Conservation (phyloP, 345 rosid genomes). For the Lagerstroemia speciosa region DNA sequence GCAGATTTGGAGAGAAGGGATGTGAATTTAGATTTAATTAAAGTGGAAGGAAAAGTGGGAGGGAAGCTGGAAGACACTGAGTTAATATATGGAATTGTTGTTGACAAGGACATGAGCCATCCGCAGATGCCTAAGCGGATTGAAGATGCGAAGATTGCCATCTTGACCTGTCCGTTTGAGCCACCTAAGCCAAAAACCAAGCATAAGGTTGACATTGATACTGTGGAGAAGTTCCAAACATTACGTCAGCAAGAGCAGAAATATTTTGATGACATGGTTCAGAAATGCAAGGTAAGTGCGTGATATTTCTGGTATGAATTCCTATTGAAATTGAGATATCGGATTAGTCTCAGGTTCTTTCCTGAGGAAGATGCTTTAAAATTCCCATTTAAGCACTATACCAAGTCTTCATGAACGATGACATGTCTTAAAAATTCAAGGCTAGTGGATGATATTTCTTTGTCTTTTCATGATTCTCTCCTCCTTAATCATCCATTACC, state of each 20-base stretch:
- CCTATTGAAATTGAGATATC: background rate
- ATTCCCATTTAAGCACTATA: background rate
- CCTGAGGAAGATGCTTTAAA: background rate
- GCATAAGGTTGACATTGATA: constrained; percentile 98
- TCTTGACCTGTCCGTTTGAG: constrained; percentile 95
- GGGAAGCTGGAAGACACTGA: constrained; percentile 91
- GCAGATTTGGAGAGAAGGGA: constrained; percentile 94
- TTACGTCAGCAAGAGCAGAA: constrained; percentile 83
- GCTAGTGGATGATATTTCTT: too few relatives aligned
- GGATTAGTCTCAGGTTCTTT: background rate
- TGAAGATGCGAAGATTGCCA: constrained; percentile 91
- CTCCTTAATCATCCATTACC: too few relatives aligned
- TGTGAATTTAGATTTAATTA: constrained; percentile 86
- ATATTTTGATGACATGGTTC: constrained; percentile 96
- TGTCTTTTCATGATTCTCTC: too few relatives aligned
- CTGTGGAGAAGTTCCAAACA: constrained; percentile 88
- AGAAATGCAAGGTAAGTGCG: constrained; percentile 68
- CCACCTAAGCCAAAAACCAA: constrained; percentile 99
- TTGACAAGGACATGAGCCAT: constrained; percentile 97
- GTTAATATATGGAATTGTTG: constrained; percentile 68
- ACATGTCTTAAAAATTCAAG: too few relatives aligned
- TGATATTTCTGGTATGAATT: background rate
- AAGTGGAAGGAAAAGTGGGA: constrained; percentile 93
- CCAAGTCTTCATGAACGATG: background rate
- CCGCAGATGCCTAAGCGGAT: constrained; percentile 96